A percentile compares a stretch with the other conserved stretches of the same genome.
phyloP scores from a whole-genome alignment of 345 rosid species.

The Syzygium jambos region DNA sequence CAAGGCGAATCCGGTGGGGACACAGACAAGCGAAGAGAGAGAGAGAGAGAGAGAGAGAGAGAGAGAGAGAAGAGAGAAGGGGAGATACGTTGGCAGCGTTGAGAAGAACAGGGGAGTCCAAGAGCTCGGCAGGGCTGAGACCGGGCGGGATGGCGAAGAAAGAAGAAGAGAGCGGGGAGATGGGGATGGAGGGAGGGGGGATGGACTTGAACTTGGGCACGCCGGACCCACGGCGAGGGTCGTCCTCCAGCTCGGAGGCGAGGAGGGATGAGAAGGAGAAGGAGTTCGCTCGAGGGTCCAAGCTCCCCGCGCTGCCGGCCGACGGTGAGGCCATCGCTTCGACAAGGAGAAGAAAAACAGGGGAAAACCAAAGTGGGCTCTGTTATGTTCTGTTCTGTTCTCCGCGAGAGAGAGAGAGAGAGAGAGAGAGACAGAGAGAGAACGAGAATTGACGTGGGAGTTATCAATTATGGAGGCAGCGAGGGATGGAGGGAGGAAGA shows the following conservation, averaged over 20 bases:
- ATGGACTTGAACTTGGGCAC: constrained; percentile 82
- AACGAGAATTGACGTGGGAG: not conserved
- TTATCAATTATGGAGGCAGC: not conserved
- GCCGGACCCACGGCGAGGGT: constrained; percentile 55
- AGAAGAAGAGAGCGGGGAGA: constrained; percentile 64
- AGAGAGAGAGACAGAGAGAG: not conserved
- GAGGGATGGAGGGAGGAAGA: not conserved
- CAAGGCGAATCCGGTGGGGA: not conserved
- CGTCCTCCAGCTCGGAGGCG: constrained; percentile 42
- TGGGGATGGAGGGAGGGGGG: constrained; percentile 70
- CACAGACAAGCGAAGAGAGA: not conserved
- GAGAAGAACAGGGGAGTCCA: constrained; percentile 83
- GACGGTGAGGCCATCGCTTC: constrained; percentile 30
- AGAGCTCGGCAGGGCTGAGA: constrained; percentile 65
- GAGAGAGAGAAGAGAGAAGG: not conserved
- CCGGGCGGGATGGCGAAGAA: constrained; percentile 81
- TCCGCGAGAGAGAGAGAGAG: not conserved
- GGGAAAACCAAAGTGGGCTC: not conserved
- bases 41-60: not conserved
- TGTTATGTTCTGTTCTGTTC: not conserved
- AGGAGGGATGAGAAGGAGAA: constrained; percentile 4
- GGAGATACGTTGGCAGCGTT: constrained; percentile 50
- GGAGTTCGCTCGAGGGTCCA: constrained; percentile 12
- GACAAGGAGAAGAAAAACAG: not conserved
- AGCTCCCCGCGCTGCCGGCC: constrained; percentile 9